Base-by-base conservation (phyloP, 129 eudicot species). In the Lactuca saligna region DNA sequence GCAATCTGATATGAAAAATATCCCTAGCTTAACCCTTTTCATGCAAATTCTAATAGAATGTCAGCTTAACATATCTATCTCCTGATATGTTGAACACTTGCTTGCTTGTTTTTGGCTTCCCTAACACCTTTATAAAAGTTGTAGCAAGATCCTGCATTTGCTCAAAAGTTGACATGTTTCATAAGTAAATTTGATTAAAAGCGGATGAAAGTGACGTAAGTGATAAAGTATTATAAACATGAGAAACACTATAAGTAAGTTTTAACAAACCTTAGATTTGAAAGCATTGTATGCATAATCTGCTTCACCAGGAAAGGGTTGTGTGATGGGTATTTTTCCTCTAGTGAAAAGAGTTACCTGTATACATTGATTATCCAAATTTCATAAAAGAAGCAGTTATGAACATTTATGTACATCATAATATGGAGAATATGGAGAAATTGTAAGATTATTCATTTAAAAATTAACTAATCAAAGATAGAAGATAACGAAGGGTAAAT, bases 281-380 rank as follows among this genome's bases (percentile, higher is more conserved):
- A 92, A 92, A 75, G 85, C 89, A 77, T 81, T 76, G 82, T 82
- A 92, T 35, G 91, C 96, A 7, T 72, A 69, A 14, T 86, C 94
- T 53, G 95, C 68, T 86, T 92, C 98, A 65, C 95, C 95, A 17
- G 98, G 98, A 79, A 92, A 86, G 55, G 72, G 87, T 37, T 84
- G 91, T 58, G 96, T 80, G 71, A 92, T 85, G 13, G 98, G 98
- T 14, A 96, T 96, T 75, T 92, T 92, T 65, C 98, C 98, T 86
- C 98, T 84, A 33, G 98, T 92, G 77, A 88, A 92, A 42, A 92
- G 75, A 67, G 96, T 88, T 56, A 92, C 95, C 98, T 92, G 79
- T 79, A 71, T 32, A 57, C n/a, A 66, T 29, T 46, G 25, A 50
- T 51, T 29, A 66, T 61, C 67, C 46, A 57, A 57, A 34, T 49